Percentiles rank a stretch among this genome's conserved stretches.
Conservation (phyloP, 176 grass and related monocot genomes). For the Puya raimondii region DNA sequence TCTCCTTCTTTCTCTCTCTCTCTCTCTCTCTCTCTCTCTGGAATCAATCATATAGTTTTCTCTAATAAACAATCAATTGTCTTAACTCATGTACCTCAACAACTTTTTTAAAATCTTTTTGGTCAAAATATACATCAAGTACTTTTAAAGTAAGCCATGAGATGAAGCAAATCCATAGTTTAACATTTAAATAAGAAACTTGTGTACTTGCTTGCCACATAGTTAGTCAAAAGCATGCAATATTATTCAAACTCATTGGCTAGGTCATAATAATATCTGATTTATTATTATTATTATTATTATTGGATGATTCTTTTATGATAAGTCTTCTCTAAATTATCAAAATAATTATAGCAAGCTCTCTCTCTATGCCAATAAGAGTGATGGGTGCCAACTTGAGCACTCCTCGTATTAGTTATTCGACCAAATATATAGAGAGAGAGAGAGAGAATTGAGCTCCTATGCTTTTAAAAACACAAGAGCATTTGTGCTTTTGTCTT, state of each 20-base stretch:
- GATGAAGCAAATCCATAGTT: background rate
- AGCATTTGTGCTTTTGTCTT: too few species aligned
- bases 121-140: background rate
- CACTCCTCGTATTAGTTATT: background rate
- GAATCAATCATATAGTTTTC: too few species aligned
- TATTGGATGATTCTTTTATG: too few species aligned
- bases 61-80: too few species aligned
- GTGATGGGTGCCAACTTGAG: background rate
- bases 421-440: too few species aligned
- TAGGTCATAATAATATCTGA: background rate
- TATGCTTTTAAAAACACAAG: too few species aligned
- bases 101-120: background rate
- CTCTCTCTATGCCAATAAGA: background rate
- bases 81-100: background rate
- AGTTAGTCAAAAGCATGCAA: background rate
- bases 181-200: background rate
- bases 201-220: background rate
- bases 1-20: background rate
- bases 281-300: too few species aligned
- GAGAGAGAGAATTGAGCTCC: too few species aligned
- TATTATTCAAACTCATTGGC: background rate
- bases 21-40: too few species aligned
- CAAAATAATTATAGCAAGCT: background rate
- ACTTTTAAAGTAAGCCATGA: background rate
- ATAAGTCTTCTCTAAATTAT: background rate